A percentile compares a stretch with the other conserved stretches of the same genome.
phyloP scores from a whole-genome alignment of 441 rosid genomes.

The Brassica hybrid region DNA sequence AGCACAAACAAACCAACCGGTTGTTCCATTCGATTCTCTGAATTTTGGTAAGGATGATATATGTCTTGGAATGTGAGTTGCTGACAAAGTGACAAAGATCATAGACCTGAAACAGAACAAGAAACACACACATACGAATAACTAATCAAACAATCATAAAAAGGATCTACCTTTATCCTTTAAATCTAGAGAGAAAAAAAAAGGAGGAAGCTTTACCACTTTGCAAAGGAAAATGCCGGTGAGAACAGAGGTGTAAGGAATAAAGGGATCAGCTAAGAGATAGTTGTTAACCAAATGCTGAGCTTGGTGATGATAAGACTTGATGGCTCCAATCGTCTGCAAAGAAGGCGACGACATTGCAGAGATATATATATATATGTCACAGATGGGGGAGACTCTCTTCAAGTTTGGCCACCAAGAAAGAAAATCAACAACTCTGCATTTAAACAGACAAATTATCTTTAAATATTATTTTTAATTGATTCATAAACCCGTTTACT shows the following conservation, averaged over 20 bases:
- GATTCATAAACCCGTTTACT: too few relatives aligned
- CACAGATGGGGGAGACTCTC: background rate
- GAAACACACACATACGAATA: background rate
- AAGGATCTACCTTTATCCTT: constrained; percentile 7
- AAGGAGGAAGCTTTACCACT: constrained; percentile 45
- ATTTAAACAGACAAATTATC: background rate
- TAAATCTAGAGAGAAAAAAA: background rate
- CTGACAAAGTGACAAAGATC: constrained; percentile 68
- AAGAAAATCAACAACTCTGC: background rate
- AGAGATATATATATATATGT: background rate
- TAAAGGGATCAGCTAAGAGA: constrained; percentile 59
- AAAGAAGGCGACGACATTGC: constrained; percentile 53
- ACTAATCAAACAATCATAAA: background rate
- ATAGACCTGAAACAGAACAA: constrained; percentile 48
- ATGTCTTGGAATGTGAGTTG: constrained; percentile 63
- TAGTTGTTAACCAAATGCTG: constrained; percentile 57
- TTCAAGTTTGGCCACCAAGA: background rate
- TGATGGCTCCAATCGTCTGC: constrained; percentile 54
- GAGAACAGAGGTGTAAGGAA: constrained; percentile 65
- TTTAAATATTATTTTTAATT: too few relatives aligned
- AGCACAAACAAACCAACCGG: constrained; percentile 49
- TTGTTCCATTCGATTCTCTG: constrained; percentile 78
- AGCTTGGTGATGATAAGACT: constrained; percentile 64
- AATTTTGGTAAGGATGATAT: constrained; percentile 57
- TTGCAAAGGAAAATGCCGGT: constrained; percentile 75